phyloP scores from a whole-genome alignment of 148 eudicot genomes.

The Amaranthus palmeri region DNA sequence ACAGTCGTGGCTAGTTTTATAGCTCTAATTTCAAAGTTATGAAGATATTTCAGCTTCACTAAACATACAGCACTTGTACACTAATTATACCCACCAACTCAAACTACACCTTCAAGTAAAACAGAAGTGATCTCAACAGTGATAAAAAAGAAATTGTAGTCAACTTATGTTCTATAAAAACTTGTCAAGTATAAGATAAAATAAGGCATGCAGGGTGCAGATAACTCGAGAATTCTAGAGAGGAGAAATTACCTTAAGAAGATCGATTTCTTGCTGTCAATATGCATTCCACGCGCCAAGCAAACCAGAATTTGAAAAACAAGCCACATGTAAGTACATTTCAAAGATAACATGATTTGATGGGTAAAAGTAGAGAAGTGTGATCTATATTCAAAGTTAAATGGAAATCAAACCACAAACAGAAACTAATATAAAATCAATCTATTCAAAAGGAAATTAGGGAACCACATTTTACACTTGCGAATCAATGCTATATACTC shows the following conservation, averaged over 20 bases:
- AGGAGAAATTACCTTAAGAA: conserved; percentile 63
- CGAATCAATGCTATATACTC: too few relatives aligned
- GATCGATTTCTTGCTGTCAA: conserved; percentile 98
- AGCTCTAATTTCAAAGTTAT: background rate
- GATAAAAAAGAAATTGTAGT: background rate
- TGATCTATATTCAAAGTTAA: too few relatives aligned
- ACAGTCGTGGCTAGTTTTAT: conserved; percentile 1
- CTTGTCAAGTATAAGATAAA: background rate
- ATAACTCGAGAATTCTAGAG: background rate
- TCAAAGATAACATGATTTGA: background rate
- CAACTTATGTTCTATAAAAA: background rate
- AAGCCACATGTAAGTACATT: conserved; percentile 22
- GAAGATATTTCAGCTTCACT: background rate
- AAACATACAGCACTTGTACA: too few relatives aligned
- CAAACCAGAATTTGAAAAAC: conserved; percentile 19
- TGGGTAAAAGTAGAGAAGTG: too few relatives aligned
- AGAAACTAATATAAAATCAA: too few relatives aligned
- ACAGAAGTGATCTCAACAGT: conserved; percentile 11
- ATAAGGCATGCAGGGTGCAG: background rate
- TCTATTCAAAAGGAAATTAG: too few relatives aligned
- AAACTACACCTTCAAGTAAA: background rate
- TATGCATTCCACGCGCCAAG: conserved; percentile 27
- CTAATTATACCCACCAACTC: background rate
- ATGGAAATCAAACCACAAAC: too few relatives aligned
- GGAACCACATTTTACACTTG: too few relatives aligned